A percentile compares a stretch with the other conserved stretches of the same genome.
Conservation (phyloP, 2,329 filamentous ascomycete species). For the Penicillium crustosum region DNA sequence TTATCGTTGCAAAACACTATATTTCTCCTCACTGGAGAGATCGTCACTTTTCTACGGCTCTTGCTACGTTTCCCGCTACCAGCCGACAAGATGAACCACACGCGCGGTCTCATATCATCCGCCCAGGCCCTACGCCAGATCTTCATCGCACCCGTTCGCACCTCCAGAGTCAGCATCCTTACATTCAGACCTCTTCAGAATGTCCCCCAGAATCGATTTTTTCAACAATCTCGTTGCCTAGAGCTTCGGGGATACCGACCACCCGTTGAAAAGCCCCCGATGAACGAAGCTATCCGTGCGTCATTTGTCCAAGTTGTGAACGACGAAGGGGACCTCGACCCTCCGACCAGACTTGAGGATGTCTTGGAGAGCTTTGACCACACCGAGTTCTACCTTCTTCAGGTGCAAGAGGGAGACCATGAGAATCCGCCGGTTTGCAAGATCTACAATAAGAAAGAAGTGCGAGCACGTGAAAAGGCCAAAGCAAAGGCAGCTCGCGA, state of each 20-base stretch:
- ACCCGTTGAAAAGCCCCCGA: slow-evolving; percentile 19
- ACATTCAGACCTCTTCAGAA: slow-evolving; percentile 9
- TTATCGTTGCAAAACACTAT: neutral
- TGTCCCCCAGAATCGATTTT: slow-evolving; percentile 16
- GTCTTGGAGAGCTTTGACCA: slow-evolving; percentile 50
- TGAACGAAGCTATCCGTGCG: slow-evolving; percentile 38
- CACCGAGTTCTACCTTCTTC: slow-evolving; percentile 52
- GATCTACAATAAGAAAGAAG: slow-evolving; percentile 55
- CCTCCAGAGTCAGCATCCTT: slow-evolving; percentile 15
- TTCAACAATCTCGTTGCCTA: slow-evolving; percentile 17
- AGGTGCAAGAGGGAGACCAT: slow-evolving; percentile 42
- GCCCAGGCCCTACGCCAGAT: slow-evolving; percentile 34
- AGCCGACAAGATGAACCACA: slow-evolving; percentile 32
- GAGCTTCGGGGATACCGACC: slow-evolving; percentile 10
- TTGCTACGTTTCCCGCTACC: neutral
- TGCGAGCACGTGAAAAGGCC: slow-evolving; percentile 18
- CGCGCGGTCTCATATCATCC: slow-evolving; percentile 34
- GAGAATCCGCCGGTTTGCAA: slow-evolving; percentile 64
- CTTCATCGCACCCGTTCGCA: slow-evolving; percentile 27
- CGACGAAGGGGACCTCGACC: slow-evolving; percentile 32
- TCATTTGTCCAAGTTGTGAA: slow-evolving; percentile 37
- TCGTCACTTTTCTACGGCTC: neutral
- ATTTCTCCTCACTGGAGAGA: neutral
- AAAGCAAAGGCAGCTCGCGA: slow-evolving; percentile 41
- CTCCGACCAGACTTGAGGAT: slow-evolving; percentile 29